These are phyloP conservation scores for Penicillium sp. DNA, from an alignment of 2,329 filamentous ascomycete species.

Conservation along the genomic window DNA sequence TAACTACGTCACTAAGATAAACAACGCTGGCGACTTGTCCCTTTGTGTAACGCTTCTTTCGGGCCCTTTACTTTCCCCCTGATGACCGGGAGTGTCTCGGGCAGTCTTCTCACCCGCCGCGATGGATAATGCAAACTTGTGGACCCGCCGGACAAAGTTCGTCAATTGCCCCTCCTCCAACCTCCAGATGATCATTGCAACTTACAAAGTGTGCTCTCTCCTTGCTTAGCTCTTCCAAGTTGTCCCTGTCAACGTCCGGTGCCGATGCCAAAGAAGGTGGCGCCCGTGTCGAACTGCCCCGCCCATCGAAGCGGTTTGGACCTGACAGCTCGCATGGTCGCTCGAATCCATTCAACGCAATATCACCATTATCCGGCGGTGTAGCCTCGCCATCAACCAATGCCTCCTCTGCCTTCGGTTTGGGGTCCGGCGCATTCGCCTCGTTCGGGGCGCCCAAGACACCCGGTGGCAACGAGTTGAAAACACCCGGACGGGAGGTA, in stretches of 20 bases:
- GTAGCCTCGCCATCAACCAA: conserved; percentile 71
- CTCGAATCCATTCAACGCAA: conserved; percentile 73
- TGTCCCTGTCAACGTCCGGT: conserved; percentile 77
- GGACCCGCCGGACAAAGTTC: conserved; percentile 50
- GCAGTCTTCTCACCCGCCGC: conserved; percentile 35
- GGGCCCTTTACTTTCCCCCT: conserved; percentile 23
- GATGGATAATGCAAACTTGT: conserved; percentile 51
- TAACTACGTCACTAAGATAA: conserved; percentile 8
- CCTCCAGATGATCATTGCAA: not conserved
- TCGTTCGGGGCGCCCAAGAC: conserved; percentile 95
- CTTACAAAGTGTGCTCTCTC: conserved; percentile 7
- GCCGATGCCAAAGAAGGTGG: conserved; percentile 49
- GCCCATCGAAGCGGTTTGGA: conserved; percentile 72
- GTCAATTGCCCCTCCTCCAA: conserved; percentile 20
- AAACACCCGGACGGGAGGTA: conserved; percentile 56
- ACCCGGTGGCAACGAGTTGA: conserved; percentile 73
- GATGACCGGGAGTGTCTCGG: conserved; percentile 39
- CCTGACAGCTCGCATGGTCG: conserved; percentile 68
- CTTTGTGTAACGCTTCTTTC: conserved; percentile 15
- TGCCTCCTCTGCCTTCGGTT: conserved; percentile 83
- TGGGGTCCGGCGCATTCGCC: conserved; percentile 93
- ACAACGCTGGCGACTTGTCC: conserved; percentile 5
- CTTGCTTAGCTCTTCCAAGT: conserved; percentile 74
- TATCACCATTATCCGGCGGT: conserved; percentile 65
- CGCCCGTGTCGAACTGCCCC: conserved; percentile 55